These are phyloP conservation scores for Stramenopiles sp. DNA, from an alignment of 352 stramenopile genomes.

Conservation along the genomic window DNA sequence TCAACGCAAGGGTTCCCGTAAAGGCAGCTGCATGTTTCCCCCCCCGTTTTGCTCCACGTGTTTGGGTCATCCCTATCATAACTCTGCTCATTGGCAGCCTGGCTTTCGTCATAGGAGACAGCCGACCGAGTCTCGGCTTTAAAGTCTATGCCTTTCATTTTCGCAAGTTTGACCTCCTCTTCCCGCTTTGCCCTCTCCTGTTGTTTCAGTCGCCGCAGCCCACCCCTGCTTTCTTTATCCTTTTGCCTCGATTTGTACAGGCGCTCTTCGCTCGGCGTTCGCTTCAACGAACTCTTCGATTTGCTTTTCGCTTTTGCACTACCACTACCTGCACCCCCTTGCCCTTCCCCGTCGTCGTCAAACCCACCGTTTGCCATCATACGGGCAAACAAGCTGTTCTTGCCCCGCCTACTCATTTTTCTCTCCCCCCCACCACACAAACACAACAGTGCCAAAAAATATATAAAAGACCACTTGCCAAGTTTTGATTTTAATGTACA, in stretches of 20 bases:
- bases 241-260: background rate
- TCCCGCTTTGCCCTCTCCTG: background rate
- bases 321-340: too few relatives aligned
- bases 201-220: background rate
- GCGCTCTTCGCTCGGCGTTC: background rate
- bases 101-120: background rate
- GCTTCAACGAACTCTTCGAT: background rate
- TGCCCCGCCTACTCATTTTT: too few relatives aligned
- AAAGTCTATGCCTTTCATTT: background rate
- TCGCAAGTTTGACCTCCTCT: background rate
- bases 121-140: background rate
- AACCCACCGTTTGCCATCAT: too few relatives aligned
- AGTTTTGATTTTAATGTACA: too few relatives aligned
- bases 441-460: too few relatives aligned
- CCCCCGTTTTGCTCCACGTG: background rate
- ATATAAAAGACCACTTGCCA: too few relatives aligned
- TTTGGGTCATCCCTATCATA: background rate
- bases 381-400: too few relatives aligned
- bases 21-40: slow-evolving; percentile 56
- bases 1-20: slow-evolving; percentile 67
- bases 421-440: too few relatives aligned
- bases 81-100: background rate
- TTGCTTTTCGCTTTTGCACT: too few relatives aligned
- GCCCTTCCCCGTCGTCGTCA: too few relatives aligned
- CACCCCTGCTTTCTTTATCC: background rate